A percentile compares a stretch with the other conserved stretches of the same genome.
These are phyloP conservation scores for Populus hybrid DNA, from an alignment of 441 rosid species.

Conservation along the genomic window DNA sequence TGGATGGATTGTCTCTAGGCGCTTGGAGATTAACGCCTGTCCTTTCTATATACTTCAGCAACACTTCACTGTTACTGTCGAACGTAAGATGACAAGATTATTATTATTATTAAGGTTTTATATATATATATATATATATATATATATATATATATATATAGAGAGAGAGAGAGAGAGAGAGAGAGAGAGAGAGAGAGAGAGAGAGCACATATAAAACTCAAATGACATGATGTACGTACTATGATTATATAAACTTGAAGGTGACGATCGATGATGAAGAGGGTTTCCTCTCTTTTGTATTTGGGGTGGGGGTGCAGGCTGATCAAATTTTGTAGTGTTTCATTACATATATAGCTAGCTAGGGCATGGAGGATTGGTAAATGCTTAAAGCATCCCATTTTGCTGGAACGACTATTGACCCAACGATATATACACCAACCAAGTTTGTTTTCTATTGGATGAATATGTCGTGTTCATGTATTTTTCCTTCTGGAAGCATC, in stretches of 20 bases:
- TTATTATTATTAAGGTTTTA: not conserved
- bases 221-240: not conserved
- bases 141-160: no score
- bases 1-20: not conserved
- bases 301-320: not conserved
- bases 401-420: not conserved
- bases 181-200: no score
- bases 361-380: not conserved
- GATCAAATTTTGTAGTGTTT: not conserved
- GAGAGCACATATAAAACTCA: not conserved
- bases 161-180: no score
- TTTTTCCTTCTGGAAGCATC: no score
- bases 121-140: not conserved
- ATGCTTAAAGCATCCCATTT: not conserved
- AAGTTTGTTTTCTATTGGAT: not conserved
- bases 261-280: not conserved
- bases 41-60: not conserved
- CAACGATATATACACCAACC: not conserved
- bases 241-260: not conserved
- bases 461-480: not conserved
- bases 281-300: not conserved
- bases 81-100: not conserved
- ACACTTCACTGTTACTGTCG: not conserved
- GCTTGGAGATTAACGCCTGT: conserved; percentile 16
- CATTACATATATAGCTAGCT: not conserved